phyloP scores from a whole-genome alignment of 306 rosid species.

The Quercus dentata region DNA sequence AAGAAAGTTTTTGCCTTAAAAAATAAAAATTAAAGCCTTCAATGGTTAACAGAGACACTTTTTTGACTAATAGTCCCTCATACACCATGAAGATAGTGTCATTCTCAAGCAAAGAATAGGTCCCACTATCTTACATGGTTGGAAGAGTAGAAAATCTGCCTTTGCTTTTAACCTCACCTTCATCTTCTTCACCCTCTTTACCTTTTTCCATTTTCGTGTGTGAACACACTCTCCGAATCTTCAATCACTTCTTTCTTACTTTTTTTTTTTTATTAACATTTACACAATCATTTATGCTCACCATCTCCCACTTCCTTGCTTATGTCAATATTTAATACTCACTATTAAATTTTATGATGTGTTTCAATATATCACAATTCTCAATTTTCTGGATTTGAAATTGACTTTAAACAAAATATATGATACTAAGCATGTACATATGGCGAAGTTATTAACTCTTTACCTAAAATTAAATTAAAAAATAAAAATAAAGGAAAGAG shows the following conservation, averaged over 20 bases:
- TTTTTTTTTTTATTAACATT: background rate
- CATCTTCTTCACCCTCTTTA: constrained; percentile 29
- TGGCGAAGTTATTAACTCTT: background rate
- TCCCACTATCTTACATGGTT: constrained; percentile 49
- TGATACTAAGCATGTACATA: no score
- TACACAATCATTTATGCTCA: background rate
- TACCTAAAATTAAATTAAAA: constrained; percentile 8
- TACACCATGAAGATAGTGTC: constrained; percentile 56
- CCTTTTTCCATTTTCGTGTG: constrained; percentile 30
- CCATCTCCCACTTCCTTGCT: background rate
- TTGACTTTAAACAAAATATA: no score
- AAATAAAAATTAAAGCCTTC: constrained; percentile 5
- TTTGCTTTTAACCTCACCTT: constrained; percentile 47
- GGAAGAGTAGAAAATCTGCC: constrained; percentile 60
- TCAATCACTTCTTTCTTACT: background rate
- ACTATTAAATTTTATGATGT: no score
- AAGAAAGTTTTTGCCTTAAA: constrained; percentile 1
- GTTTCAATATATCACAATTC: no score
- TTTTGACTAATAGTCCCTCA: constrained; percentile 53
- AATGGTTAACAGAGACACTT: constrained; percentile 33
- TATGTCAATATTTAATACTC: background rate
- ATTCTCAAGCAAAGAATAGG: constrained; percentile 63
- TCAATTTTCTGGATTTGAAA: no score
- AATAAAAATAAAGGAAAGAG: background rate
- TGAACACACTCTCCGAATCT: constrained; percentile 22